Base-by-base conservation (phyloP, 2,329 filamentous ascomycete genomes). In the Epichloe baconii region DNA sequence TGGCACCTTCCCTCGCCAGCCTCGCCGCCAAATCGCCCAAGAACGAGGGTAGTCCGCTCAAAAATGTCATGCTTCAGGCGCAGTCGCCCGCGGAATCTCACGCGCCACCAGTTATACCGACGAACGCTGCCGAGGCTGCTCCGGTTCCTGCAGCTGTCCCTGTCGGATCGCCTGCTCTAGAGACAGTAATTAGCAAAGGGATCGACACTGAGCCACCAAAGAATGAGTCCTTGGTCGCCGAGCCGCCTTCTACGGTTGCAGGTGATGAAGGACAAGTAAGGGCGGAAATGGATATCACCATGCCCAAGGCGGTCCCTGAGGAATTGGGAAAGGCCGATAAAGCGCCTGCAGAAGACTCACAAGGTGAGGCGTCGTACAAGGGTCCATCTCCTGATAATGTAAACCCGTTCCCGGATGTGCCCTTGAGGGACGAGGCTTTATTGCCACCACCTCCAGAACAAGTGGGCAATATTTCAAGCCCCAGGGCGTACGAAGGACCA, bases 31-130 rank as follows among this genome's bases (percentile, higher is more conserved):
- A 57, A 37, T 64, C 68, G 3, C 65, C 67, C 1, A 67, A 59
- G 54, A 57, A 68, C 3, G 75, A 76, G 55, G 75, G 75, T 3
- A 79, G 75, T 49, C 75, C 75, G 0, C 61, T 78, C 19, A 77
- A 77, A 62, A 74, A 77, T 47, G 73, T 77, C 37, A 64, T 74
- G 31, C 53, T 75, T 15, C 68, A 66, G 10, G 75, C 75, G n/a
- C 67, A 66, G 7, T 76, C 75, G 10, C 72, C 75, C 0, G 70
- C 68, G 1, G 68, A 72, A 19, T 58, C 66, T 12, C 44, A 46
- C 21, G 35, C 53, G 10, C 42, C 54, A 23, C 47, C 55, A 8
- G 15, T 17, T 2, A 26, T 47, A 7, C 37, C 49, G 41, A 40
- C 37, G 7, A 34, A 42, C 4, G 23, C 40, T 19, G 38, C 46